Evolutionary conservation across 2,329 filamentous ascomycete genomes (phyloP), one percentile per base, ranked within the genome.

Genomic region (Fusarium nisikadoi): DNA sequence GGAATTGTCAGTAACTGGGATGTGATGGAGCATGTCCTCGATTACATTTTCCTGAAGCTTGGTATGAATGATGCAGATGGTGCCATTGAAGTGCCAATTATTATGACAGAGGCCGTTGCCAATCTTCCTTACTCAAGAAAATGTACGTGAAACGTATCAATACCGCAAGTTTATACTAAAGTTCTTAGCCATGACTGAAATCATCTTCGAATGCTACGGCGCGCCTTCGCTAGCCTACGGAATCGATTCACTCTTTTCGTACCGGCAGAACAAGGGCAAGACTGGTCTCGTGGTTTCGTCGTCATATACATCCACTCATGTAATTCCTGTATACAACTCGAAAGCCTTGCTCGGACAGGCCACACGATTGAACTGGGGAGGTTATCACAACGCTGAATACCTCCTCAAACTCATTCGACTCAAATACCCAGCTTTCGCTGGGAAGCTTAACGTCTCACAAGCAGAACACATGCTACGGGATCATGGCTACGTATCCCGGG

Each of bases 1-100:
- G 95, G 95, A 72, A 92, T 99, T 52, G 90, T 98, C 68, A 95
- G 94, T 81, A 98, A 98, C 80, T 99, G 97, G 94, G 96, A 99
- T 81, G 95, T 94, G 38, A 94, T 97, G 90, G 96, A 99, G 82
- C 94, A 95, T 65, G 87, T 98, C 9, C 84, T 99, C 50, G 96
- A 99, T 83, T 98, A 98, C 81, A 88, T 95, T 45, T 99, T 99
- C 81, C 87, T 98, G 74, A 98, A 98, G 83, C 84, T 99, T 60
- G 96, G 96, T 8, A 88, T 99, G 75, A 94, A 97, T 73, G 90
- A 90, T 20, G 85, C 86, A 8, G 89, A 92, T 53, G 94, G 93
- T 13, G 86, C 88, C 29, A 90, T 99, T 70, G 94, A 95, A 76
- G 86, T 94, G 76, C 95, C 95, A 3, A 89, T 99, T 67, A 92